phyloP scores from a whole-genome alignment of 2,329 filamentous ascomycete genomes.

The Aspergillus caelatus region DNA sequence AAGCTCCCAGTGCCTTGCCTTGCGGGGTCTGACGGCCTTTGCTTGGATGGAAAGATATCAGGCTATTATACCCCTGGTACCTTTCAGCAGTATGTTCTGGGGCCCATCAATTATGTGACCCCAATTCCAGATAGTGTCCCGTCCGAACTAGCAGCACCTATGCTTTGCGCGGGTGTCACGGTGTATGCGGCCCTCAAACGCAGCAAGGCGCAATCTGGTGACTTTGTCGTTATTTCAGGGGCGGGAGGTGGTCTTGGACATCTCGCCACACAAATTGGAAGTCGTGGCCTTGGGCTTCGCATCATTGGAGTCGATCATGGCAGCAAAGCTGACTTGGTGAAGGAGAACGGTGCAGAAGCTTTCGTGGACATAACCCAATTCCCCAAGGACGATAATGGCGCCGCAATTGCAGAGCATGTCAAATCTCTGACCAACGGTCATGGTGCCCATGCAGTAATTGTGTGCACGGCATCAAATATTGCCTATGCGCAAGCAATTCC shows the following conservation, averaged over 20 bases:
- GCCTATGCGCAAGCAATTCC: constrained; percentile 52
- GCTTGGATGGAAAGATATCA: constrained; percentile 59
- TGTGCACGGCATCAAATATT: constrained; percentile 54
- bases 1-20: constrained; percentile 48
- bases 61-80: constrained; percentile 70
- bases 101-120: constrained; percentile 67
- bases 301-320: constrained; percentile 67
- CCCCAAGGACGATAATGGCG: constrained; percentile 48
- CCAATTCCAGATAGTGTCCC: constrained; percentile 65
- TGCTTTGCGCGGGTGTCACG: constrained; percentile 69
- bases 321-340: constrained; percentile 60
- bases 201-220: constrained; percentile 58
- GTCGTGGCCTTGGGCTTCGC: constrained; percentile 61
- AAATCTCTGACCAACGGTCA: constrained; percentile 58
- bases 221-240: constrained; percentile 61
- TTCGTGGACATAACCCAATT: constrained; percentile 64
- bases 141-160: constrained; percentile 64
- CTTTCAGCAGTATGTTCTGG: constrained; percentile 70
- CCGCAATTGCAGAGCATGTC: constrained; percentile 57
- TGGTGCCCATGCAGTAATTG: constrained; percentile 63
- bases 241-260: constrained; percentile 66
- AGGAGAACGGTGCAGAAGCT: constrained; percentile 62
- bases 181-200: constrained; percentile 66
- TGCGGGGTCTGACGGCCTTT: constrained; percentile 56
- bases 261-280: constrained; percentile 61